Evolutionary conservation across 2,329 filamentous ascomycete genomes (phyloP), one percentile per base, ranked within the genome.

Genomic region (Geosmithia putterillii): DNA sequence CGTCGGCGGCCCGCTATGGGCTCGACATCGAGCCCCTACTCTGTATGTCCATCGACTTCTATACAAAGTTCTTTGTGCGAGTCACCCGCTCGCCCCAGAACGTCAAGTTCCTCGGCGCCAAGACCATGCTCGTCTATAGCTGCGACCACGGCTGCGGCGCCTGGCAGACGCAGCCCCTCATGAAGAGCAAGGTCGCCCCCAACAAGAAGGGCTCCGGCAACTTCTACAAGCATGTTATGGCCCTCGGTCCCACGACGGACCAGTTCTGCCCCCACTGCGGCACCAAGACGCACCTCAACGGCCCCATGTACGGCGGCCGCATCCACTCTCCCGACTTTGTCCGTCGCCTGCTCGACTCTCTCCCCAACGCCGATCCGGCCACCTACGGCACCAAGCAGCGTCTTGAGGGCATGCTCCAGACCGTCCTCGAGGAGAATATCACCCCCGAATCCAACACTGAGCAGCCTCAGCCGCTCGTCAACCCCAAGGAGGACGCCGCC

Each of bases 21-120:
- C 68, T 95, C 37, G 73, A 86, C 0, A 87, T 96, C 46, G 89
- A 96, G 60, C 92, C 92, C 1, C 73, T 95, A 4, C 73, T 98
- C 10, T 95, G 87, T 6, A 74, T 98, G 1, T 95, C 87, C 3
- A 95, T 96, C 48, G 92, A 98, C 61, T 98, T 94, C 60, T 98
- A 98, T 58, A 80, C 83, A 18, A 79, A 94, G 39, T 73, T 95
- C 2, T 98, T 96, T 57, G 81, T 98, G 39, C 79, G 83, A 18
- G 74, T 98, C 32, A 73, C 76, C 47, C 86, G 79, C 51, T 87
- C 86, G 4, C 85, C 88, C 0, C 81, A 81, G 3, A 81, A 87
- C 44, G 89, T 95, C 57, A 98, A 96, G 60, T 89, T 94, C 49
- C 71, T 88, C 18, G 86, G 87, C 2, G 83, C 86, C 32, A 95